phyloP scores from a whole-genome alignment of 306 rosid genomes.

The Pyrus communis region DNA sequence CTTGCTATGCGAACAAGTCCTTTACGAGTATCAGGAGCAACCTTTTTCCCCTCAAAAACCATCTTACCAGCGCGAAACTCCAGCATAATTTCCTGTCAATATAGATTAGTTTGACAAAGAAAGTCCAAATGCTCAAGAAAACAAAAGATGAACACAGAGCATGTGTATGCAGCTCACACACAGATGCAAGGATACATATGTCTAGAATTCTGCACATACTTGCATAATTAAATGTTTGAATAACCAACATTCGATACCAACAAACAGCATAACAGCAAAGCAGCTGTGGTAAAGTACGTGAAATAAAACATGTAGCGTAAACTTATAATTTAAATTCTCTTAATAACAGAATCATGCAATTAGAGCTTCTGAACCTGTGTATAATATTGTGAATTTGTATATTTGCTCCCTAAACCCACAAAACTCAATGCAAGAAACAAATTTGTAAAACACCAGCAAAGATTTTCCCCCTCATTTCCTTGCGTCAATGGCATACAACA shows the following conservation, averaged over 20 bases:
- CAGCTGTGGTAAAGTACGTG: neutral
- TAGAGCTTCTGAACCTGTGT: neutral
- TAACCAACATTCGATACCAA: neutral
- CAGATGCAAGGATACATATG: neutral
- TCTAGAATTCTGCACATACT: neutral
- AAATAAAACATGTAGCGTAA: neutral
- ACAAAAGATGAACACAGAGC: neutral
- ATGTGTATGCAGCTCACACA: neutral
- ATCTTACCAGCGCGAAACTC: conserved; percentile 97
- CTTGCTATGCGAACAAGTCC: conserved; percentile 85
- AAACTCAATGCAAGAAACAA: no score
- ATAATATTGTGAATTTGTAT: neutral
- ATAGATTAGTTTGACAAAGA: conserved; percentile 5
- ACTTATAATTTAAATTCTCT: neutral
- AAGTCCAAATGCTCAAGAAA: neutral
- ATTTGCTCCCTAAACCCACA: neutral
- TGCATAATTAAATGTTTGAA: neutral
- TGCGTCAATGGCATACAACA: neutral
- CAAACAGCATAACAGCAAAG: neutral
- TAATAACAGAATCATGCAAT: neutral
- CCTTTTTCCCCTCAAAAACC: conserved; percentile 61
- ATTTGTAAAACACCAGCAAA: neutral
- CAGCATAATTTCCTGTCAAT: conserved; percentile 63
- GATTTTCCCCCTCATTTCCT: neutral
- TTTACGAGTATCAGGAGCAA: conserved; percentile 70